Evolutionary conservation across 441 rosid species (phyloP).

Genomic region (Euphorbia celastroides): DNA sequence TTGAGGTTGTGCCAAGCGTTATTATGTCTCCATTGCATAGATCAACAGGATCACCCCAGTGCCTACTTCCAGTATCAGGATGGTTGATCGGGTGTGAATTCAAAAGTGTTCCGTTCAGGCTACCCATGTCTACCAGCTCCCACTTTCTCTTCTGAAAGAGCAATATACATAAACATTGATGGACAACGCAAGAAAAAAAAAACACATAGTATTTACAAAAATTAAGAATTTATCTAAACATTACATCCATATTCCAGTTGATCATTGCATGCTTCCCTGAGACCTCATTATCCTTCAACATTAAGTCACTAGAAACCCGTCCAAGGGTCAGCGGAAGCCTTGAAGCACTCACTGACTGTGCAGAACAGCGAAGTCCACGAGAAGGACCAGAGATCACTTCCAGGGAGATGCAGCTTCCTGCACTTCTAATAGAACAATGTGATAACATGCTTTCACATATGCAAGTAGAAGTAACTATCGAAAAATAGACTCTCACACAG

Average conservation of each 20-base stretch:
- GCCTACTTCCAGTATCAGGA: conserved; percentile 64
- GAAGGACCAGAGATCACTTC: conserved; percentile 89
- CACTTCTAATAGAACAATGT: conserved; percentile 70
- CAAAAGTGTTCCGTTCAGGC: conserved; percentile 83
- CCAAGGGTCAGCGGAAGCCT: conserved; percentile 80
- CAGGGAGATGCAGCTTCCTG: conserved; percentile 85
- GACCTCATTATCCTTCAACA: conserved; percentile 78
- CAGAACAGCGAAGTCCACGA: conserved; percentile 27
- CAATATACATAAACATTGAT: conserved; percentile 7
- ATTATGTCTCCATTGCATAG: conserved; percentile 74
- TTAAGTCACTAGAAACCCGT: conserved; percentile 69
- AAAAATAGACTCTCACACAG: conserved; percentile 15
- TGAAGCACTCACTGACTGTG: conserved; percentile 54
- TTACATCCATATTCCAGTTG: conserved; percentile 77
- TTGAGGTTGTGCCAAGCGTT: conserved; percentile 80
- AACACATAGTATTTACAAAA: conserved; percentile 13
- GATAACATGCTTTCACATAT: conserved; percentile 36
- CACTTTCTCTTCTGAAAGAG: conserved; percentile 67
- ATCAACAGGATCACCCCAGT: conserved; percentile 67
- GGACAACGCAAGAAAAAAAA: conserved; percentile 16
- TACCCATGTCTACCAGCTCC: conserved; percentile 96
- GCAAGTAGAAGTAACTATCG: conserved; percentile 17
- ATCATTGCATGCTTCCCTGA: conserved; percentile 97
- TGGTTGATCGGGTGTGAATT: conserved; percentile 65
- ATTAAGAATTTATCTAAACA: conserved; percentile 14